Evolutionary conservation across 495 filamentous ascomycete genomes (phyloP), one percentile per base, ranked within the genome.

Genomic region (Penicillium arizonense): DNA sequence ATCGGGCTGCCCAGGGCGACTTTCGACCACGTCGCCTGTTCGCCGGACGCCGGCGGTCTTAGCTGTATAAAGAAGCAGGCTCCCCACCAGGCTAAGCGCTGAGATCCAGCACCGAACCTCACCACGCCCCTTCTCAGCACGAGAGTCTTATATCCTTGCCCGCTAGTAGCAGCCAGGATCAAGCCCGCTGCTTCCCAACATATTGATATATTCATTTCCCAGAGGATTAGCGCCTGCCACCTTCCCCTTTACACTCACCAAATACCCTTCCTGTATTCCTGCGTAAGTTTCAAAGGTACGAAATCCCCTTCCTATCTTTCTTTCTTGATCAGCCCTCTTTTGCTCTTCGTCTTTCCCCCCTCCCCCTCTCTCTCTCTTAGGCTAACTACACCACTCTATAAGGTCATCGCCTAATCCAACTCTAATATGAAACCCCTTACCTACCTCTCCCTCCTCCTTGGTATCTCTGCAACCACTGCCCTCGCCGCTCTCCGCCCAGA

Each of bases 371-470:
- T 50, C 50, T 43, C 36, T 40, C 16, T 24, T 52, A 3, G 47
- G 47, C 52, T 59, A 56, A 60, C 49, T 30, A 56, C 33, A 41
- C 52, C 28, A 44, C 52, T 44, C 33, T 33, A 52, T 23, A 56
- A 55, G 39, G 45, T 36, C 52, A 55, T 48, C 42, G 39, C 14
- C 43, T 44, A 14, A 53, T 40, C 45, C 33, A 44, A 55, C 36
- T 52, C 39, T 52, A 56, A 52, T 18, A 60, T 60, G 57, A 60
- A 60, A 53, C 49, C 49, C 33, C 44, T 56, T 32, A 50, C 48
- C 48, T 56, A 59, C 52, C 37, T 59, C 34, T 50, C 51, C 43
- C 47, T 59, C 52, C 49, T 60, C 14, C 52, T 60, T 26, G 40
- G 48, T 45, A 41, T 60, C 57, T 56, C 47, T 41, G 39, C 52